These are phyloP conservation scores for Monoraphidium neglectum DNA, from an alignment of 139 green algal genomes.

Conservation along the genomic window DNA sequence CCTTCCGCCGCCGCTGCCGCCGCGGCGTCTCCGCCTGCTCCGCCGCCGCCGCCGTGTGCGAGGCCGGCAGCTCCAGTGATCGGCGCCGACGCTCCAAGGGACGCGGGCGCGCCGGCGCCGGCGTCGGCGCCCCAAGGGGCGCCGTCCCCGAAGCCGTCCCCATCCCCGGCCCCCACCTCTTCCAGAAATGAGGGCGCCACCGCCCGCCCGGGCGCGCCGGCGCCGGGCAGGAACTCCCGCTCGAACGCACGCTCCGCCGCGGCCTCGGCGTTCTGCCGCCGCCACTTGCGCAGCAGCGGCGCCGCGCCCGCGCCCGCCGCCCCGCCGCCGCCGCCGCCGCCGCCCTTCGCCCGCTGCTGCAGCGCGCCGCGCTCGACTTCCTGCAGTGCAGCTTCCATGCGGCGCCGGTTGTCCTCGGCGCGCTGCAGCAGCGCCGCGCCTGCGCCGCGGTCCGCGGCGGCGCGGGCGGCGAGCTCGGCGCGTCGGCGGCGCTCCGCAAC, in stretches of 20 bases:
- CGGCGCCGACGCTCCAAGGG: slow-evolving; percentile 2
- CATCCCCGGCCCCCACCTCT: neutral
- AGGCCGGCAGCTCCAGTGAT: neutral
- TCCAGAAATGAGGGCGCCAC: slow-evolving; percentile 12
- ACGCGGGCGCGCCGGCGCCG: neutral
- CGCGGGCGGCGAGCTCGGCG: neutral
- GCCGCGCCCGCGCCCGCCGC: slow-evolving; percentile 13
- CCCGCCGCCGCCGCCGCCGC: slow-evolving; percentile 16
- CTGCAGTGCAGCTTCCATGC: slow-evolving; percentile 19
- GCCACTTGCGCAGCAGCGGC: slow-evolving; percentile 26
- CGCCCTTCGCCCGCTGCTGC: too few species aligned
- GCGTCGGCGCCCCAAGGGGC: too few species aligned
- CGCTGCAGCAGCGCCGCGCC: slow-evolving; percentile 14
- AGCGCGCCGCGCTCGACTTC: slow-evolving; percentile 20
- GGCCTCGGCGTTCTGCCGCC: slow-evolving; percentile 15
- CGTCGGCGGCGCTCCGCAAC: neutral
- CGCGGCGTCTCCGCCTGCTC: neutral
- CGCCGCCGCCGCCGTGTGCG: neutral
- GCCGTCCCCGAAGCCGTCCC: neutral
- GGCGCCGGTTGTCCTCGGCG: slow-evolving; percentile 13
- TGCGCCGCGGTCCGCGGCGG: slow-evolving; percentile 18
- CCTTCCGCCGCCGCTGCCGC: slow-evolving; percentile 5
- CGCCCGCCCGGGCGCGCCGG: neutral
- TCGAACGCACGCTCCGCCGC: slow-evolving; percentile 17
- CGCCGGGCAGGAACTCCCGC: slow-evolving; percentile 20